Evolutionary conservation across 2,329 filamentous ascomycete species (phyloP), one percentile per base, ranked within the genome.

Genomic region (Penicillium sp.): DNA sequence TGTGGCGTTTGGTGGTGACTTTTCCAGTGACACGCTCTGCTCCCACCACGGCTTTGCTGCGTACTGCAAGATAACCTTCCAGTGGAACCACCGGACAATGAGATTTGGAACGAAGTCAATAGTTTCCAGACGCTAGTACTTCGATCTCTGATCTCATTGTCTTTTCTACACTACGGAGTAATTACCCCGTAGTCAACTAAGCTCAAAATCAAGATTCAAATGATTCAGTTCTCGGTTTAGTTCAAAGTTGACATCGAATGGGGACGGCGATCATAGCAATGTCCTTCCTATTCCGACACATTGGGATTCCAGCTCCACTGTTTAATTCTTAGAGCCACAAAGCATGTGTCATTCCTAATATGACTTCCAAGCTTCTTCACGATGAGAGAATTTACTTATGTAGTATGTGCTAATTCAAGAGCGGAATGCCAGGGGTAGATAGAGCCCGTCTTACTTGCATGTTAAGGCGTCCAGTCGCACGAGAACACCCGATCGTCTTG

Each of bases 201-300:
- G n/a, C n/a, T n/a, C n/a, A n/a, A n/a, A n/a, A n/a, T n/a, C n/a
- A n/a, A n/a, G n/a, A n/a, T n/a, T n/a, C n/a, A n/a, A n/a, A n/a
- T 49, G 39, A 43, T 29, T 38, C 19, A 30, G 6, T 11, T 11
- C 5, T 13, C 14, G 14, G 16, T n/a, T 22, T 12, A 19, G 14
- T n/a, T n/a, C n/a, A n/a, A n/a, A n/a, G n/a, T 18, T 31, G 38
- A 11, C 34, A 34, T 39, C 29, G 25, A 35, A 46, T 35, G 47
- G 41, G 25, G 29, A 46, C 29, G 47, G 41, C 22, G 35, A 49
- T 45, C 47, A 16, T 18, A 46, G 41, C 34, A 16, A 45, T 22
- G 22, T 25, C 35, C 37, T 50, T 50, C 47, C 41, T 13, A 12
- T 36, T 30, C 5, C 9, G 29, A 16, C 25, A 16, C 25, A 13